phyloP scores from a whole-genome alignment of 2,329 filamentous ascomycete genomes.

The Penicillium nordicum region DNA sequence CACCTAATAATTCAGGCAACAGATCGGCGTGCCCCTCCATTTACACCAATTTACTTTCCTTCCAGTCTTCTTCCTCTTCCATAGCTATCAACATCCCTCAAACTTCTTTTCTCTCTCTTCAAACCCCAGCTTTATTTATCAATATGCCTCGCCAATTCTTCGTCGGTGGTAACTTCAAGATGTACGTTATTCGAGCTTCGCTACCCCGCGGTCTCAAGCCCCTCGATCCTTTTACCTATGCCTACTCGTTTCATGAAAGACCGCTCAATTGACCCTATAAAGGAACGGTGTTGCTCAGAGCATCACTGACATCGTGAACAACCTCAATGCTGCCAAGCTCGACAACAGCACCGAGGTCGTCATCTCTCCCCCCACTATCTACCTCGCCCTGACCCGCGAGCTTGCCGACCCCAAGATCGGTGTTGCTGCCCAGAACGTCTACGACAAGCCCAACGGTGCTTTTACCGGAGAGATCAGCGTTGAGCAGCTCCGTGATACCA shows the following conservation, averaged over 20 bases:
- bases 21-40: conserved; percentile 18
- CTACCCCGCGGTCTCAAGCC: conserved; percentile 25
- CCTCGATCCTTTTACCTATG: conserved; percentile 24
- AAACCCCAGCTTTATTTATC: conserved; percentile 31
- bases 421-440: conserved; percentile 95
- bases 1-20: conserved; percentile 4
- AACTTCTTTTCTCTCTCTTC: conserved; percentile 9
- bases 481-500: conserved; percentile 81
- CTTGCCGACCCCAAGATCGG: conserved; percentile 71
- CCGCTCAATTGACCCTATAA: conserved; percentile 19
- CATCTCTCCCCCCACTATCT: conserved; percentile 84
- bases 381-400: conserved; percentile 83
- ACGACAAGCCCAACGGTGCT: conserved; percentile 92
- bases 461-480: conserved; percentile 97
- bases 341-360: conserved; percentile 72
- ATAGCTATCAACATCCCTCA: conserved; percentile 6
- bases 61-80: conserved; percentile 8
- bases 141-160: conserved; percentile 95
- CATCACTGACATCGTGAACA: conserved; percentile 85
- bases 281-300: conserved; percentile 92
- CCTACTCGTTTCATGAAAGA: conserved; percentile 4
- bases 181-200: conserved; percentile 56
- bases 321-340: conserved; percentile 81
- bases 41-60: conserved; percentile 12
- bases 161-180: conserved; percentile 99